phyloP scores from a whole-genome alignment of 768 basidiomycete species.

The Suillus hirtellus region DNA sequence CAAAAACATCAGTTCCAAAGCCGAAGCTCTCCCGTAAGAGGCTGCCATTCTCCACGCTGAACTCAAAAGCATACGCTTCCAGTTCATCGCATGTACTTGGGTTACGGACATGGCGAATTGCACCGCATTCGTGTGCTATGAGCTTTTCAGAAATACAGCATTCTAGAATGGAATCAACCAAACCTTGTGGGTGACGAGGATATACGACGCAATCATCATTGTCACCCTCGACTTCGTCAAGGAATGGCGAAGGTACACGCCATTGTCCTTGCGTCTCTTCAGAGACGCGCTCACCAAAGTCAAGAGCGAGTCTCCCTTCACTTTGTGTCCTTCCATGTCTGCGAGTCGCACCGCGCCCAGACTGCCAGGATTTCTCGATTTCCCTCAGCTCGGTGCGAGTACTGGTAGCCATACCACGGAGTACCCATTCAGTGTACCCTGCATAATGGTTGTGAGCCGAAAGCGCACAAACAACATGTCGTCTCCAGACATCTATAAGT shows the following conservation, averaged over 20 bases:
- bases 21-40: conserved; percentile 27
- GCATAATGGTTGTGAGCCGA: conserved; percentile 33
- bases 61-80: conserved; percentile 26
- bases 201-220: conserved; percentile 29
- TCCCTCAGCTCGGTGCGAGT: conserved; percentile 22
- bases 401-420: conserved; percentile 28
- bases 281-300: conserved; percentile 32
- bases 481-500: conserved; percentile 67
- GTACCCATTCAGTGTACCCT: conserved; percentile 34
- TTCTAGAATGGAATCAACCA: neutral
- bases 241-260: conserved; percentile 31
- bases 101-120: conserved; percentile 21
- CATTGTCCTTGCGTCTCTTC: conserved; percentile 21
- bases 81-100: conserved; percentile 13
- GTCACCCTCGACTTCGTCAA: conserved; percentile 14
- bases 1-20: conserved; percentile 12
- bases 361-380: conserved; percentile 17
- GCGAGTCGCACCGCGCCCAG: conserved; percentile 24
- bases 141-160: neutral
- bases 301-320: conserved; percentile 43
- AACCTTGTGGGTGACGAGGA: conserved; percentile 29
- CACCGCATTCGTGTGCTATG: conserved; percentile 32
- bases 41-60: conserved; percentile 26
- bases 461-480: conserved; percentile 58
- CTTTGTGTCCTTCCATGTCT: conserved; percentile 49